Evolutionary conservation across 1,284 basidiomycete species (phyloP), one percentile per base, ranked within the genome.

Genomic region (Salmacisia buchloeana): DNA sequence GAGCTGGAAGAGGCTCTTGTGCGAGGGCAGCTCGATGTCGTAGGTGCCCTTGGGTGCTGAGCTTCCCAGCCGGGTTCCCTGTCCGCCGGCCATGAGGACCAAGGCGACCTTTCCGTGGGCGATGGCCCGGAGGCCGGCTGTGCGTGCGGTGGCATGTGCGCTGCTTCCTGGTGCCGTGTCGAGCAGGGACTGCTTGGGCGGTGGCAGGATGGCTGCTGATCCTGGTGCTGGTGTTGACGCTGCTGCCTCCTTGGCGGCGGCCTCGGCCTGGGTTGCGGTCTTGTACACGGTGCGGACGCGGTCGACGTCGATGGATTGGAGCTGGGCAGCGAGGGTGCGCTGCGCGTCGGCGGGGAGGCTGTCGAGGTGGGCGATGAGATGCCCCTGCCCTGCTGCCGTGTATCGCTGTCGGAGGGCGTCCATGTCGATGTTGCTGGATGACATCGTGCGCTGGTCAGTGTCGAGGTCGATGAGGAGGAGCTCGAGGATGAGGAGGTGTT

Each of bases 11-110:
- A 99, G 86, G 33, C 89, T 88, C 82, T 94, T 96, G 82, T 90
- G 87, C 36, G 90, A 92, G 12, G 93, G 92, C 45, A 99, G 84
- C 18, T 89, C 89, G 72, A 98, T 97, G 80, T 98, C 91, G 83
- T 97, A 98, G 84, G 94, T 97, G 10, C 96, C 96, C 80, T 99
- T 99, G 29, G 96, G 96, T 25, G 89, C 89, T 38, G 85, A 86
- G 73, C 91, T 94, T 39, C 96, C 96, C 57, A 99, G 84, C 61
- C 96, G 85, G 18, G 94, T 96, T 25, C 96, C 96, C 82, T 99
- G 96, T 2, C 96, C 96, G 58, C 96, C 96, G 1, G 96, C 96
- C 89, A 99, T 90, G 74, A 99, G 85, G 33, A 99, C 84, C 12
- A 98, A 93, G 34, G 88, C 96, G 45, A 97, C 92, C 72, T 92